These are phyloP conservation scores for Stagonosporopsis tanaceti DNA, from an alignment of 2,329 filamentous ascomycete genomes.

Conservation along the genomic window DNA sequence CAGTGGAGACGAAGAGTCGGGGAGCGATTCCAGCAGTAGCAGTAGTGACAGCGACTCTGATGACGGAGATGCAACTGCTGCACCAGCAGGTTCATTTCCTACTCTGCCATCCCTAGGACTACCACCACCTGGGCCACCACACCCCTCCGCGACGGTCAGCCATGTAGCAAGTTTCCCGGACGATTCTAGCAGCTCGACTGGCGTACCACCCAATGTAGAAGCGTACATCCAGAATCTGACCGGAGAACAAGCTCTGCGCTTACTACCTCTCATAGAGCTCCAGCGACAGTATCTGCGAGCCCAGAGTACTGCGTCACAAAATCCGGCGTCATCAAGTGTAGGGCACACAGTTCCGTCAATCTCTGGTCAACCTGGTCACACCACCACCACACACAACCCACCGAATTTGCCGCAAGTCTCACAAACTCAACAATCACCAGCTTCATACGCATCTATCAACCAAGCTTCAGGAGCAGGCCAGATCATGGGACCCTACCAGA, in stretches of 20 bases:
- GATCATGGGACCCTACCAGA: not conserved
- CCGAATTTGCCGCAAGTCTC: not conserved
- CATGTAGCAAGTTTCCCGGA: not conserved
- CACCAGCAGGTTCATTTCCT: not conserved
- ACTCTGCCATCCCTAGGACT: conserved; percentile 5
- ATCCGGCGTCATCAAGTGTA: not conserved
- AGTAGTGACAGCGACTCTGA: conserved; percentile 9
- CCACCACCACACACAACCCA: not conserved
- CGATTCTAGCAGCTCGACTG: not conserved
- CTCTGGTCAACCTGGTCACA: not conserved
- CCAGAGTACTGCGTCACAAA: not conserved
- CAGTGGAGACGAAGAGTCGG: not conserved
- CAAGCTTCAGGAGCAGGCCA: not conserved
- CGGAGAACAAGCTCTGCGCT: conserved; percentile 12
- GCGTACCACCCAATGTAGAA: conserved; percentile 9
- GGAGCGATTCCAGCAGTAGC: not conserved
- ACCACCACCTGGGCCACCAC: conserved; percentile 1
- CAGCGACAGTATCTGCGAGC: not conserved
- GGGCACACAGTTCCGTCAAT: not conserved
- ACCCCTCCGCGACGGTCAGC: not conserved
- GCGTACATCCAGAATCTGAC: conserved; percentile 23
- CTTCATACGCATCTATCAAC: not conserved
- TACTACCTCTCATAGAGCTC: conserved; percentile 17
- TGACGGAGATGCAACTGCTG: not conserved
- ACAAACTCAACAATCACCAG: not conserved